phyloP scores from a whole-genome alignment of 768 basidiomycete species.

The Pisolithus marmoratus region DNA sequence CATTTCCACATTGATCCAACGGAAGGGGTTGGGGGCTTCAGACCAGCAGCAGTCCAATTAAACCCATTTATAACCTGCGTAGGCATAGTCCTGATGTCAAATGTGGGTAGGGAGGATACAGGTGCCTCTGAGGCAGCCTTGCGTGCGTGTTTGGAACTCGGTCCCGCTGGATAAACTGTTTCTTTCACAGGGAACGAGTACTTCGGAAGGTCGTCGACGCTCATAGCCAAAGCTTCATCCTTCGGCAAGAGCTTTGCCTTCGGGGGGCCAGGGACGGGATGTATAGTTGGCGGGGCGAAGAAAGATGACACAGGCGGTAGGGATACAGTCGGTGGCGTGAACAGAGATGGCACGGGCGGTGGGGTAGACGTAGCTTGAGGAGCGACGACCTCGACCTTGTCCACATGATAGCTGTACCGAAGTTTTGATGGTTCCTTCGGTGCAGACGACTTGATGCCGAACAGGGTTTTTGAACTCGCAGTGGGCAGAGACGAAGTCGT shows the following conservation, averaged over 20 bases:
- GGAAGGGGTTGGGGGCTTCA: slow-evolving; percentile 37
- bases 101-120: slow-evolving; percentile 41
- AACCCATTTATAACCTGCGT: slow-evolving; percentile 36
- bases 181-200: slow-evolving; percentile 24
- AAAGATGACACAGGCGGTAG: slow-evolving; percentile 21
- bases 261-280: not conserved
- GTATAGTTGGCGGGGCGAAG: not conserved
- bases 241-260: slow-evolving; percentile 22
- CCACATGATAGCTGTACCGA: slow-evolving; percentile 64
- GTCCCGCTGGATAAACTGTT: slow-evolving; percentile 12
- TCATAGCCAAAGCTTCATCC: slow-evolving; percentile 24
- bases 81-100: slow-evolving; percentile 26
- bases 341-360: not conserved
- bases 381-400: slow-evolving; percentile 33
- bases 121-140: slow-evolving; percentile 37
- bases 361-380: slow-evolving; percentile 5
- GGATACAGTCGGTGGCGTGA: slow-evolving; percentile 15
- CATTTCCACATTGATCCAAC: slow-evolving; percentile 48
- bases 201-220: slow-evolving; percentile 28
- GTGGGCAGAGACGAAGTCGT: slow-evolving; percentile 14
- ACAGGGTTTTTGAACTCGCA: slow-evolving; percentile 16
- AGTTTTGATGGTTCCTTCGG: slow-evolving; percentile 79
- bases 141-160: slow-evolving; percentile 19
- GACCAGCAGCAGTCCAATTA: slow-evolving; percentile 58
- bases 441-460: slow-evolving; percentile 42